A percentile compares a stretch with the other conserved stretches of the same genome.
Conservation (phyloP, 148 eudicot species). For the Cornus controversa region DNA sequence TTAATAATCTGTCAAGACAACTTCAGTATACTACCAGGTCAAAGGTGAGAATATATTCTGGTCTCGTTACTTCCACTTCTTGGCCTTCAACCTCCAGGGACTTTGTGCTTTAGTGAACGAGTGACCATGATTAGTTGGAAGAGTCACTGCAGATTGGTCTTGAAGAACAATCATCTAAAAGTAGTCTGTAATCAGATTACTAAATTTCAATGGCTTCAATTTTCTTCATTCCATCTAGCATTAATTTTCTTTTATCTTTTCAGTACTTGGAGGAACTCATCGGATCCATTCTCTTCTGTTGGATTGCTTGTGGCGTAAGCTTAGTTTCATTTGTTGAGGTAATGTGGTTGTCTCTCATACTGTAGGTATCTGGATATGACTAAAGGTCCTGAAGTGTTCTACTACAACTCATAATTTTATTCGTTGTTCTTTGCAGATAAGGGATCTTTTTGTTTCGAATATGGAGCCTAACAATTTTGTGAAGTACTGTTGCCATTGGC, state of each 20-base stretch:
- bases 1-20: slow-evolving; percentile 72
- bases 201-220: not conserved
- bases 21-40: slow-evolving; percentile 62
- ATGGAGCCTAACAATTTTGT: slow-evolving; percentile 70
- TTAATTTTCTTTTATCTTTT: slow-evolving; percentile 6
- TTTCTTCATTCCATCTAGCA: not conserved
- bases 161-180: not conserved
- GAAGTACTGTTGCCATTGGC: slow-evolving; percentile 88
- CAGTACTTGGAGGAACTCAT: slow-evolving; percentile 91
- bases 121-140: slow-evolving; percentile 1
- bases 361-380: slow-evolving; percentile 9
- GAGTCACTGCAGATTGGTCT: not conserved
- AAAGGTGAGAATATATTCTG: slow-evolving; percentile 49
- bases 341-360: slow-evolving; percentile 7
- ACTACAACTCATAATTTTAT: not conserved
- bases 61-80: not conserved
- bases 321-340: slow-evolving; percentile 88
- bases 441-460: slow-evolving; percentile 77
- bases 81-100: too few species aligned
- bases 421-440: slow-evolving; percentile 49
- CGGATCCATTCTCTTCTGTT: slow-evolving; percentile 73
- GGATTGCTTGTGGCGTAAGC: slow-evolving; percentile 88
- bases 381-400: not conserved
- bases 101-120: slow-evolving; percentile 12
- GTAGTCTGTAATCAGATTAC: not conserved